A percentile compares a stretch with the other conserved stretches of the same genome.
These are phyloP conservation scores for Vanrija sp. DNA, from an alignment of 1,284 basidiomycete genomes.

Conservation along the genomic window DNA sequence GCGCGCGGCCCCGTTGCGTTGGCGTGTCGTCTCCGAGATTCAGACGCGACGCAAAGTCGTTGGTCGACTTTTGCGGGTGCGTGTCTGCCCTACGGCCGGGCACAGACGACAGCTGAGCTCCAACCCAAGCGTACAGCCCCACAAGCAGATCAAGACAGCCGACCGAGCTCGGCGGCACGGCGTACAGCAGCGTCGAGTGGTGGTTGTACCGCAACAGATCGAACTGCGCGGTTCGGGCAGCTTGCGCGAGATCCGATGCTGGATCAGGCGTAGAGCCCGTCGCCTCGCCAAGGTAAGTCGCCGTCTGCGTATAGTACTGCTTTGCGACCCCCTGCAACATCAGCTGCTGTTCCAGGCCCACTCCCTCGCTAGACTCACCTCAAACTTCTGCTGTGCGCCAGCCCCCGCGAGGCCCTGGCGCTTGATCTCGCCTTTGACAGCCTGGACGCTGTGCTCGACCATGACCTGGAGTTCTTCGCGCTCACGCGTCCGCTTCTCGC, in stretches of 20 bases:
- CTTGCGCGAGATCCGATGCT: conserved; percentile 34
- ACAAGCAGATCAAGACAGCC: conserved; percentile 43
- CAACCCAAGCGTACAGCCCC: conserved; percentile 44
- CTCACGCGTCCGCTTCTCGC: conserved; percentile 31
- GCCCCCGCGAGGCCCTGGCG: conserved; percentile 38
- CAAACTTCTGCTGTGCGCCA: conserved; percentile 39
- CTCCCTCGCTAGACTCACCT: conserved; percentile 37
- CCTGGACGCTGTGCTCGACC: conserved; percentile 32
- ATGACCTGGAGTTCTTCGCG: conserved; percentile 37
- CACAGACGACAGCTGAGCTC: conserved; percentile 29
- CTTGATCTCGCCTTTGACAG: conserved; percentile 44
- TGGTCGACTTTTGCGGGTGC: conserved; percentile 4
- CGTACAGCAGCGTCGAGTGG: conserved; percentile 45
- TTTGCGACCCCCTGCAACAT: conserved; percentile 34
- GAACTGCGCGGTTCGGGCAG: conserved; percentile 39
- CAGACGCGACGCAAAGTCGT: neutral
- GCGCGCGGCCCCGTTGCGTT: conserved; percentile 15
- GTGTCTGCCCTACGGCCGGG: conserved; percentile 13
- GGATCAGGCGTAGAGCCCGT: neutral
- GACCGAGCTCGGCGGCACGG: conserved; percentile 45
- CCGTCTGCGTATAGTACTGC: conserved; percentile 43
- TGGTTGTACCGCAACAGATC: conserved; percentile 43
- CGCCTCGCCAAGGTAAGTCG: conserved; percentile 27
- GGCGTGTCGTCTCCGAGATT: conserved; percentile 12
- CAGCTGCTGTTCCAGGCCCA: neutral